These are phyloP conservation scores for Leccinum disarticulatum DNA, from an alignment of 768 basidiomycete species.

Conservation along the genomic window DNA sequence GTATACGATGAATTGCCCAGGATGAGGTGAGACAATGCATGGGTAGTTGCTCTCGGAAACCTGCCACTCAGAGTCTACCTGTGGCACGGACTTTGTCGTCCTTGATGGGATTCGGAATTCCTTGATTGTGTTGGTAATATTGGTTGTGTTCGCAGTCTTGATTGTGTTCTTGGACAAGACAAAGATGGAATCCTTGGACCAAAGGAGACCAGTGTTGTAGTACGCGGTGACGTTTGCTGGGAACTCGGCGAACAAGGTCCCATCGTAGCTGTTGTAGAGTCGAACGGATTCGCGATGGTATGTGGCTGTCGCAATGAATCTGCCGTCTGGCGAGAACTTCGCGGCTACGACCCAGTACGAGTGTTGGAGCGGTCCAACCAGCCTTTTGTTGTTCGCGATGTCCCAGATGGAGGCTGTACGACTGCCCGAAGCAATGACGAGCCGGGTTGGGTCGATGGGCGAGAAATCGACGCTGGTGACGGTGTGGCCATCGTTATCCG, in stretches of 20 bases:
- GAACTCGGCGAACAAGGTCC: background rate
- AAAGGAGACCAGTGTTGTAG: constrained; percentile 17
- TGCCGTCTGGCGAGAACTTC: constrained; percentile 14
- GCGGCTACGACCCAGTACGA: constrained; percentile 12
- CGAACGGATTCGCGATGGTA: constrained; percentile 5
- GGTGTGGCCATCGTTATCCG: constrained; percentile 6
- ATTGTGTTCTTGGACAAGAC: constrained; percentile 2
- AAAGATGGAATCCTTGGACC: constrained; percentile 3
- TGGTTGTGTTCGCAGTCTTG: background rate
- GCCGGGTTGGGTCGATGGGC: constrained; percentile 1
- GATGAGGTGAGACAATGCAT: constrained; percentile 10
- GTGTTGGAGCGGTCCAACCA: constrained; percentile 1
- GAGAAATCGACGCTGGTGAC: constrained; percentile 16
- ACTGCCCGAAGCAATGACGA: constrained; percentile 8
- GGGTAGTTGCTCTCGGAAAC: constrained; percentile 4
- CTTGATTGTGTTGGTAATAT: background rate
- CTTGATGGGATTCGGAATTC: background rate
- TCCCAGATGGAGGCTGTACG: constrained; percentile 9
- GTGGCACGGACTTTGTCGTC: background rate
- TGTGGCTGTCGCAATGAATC: constrained; percentile 11
- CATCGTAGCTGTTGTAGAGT: constrained; percentile 9
- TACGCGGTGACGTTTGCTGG: constrained; percentile 6
- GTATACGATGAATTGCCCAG: background rate
- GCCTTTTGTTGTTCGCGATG: background rate
- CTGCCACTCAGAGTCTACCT: background rate